Base-by-base conservation (phyloP, 768 basidiomycete species). In the Psilocybe azurescens region DNA sequence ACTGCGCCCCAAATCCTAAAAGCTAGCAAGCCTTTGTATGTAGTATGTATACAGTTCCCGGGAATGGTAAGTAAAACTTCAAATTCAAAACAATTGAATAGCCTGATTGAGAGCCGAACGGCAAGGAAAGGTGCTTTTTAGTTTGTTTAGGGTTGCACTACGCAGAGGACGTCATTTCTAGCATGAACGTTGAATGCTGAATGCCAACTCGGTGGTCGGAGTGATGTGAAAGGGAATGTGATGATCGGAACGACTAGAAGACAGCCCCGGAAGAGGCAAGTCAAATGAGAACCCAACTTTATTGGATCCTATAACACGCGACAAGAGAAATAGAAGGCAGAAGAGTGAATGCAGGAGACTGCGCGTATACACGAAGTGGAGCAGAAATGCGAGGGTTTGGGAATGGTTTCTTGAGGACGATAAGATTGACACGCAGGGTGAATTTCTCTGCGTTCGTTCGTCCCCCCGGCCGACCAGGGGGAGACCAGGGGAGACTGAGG, bases 201-300 rank as follows among this genome's bases (percentile, higher is more conserved):
- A 33, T 53, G 52, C 52, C 52, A 8, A 52, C 24, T 24, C 24
- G 24, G 24, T 24, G 28, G 30, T 29, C 50, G 50, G 50, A 16
- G 29, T 29, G 48, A 50, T 47, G 16, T 47, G 46, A 14, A 14
- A 51, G 30, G 33, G 24, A 24, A 36, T 36, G 33, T 24, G 51
- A 30, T 53, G 16, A 53, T 53, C 52, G 52, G 52, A 38, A 53
- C 14, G 52, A 53, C 32, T 53, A 53, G 52, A 53, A 53, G 52
- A 18, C 16, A 18, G 36, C 14, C 14, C 11, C 52, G 52, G 52
- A 53, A 53, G 33, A 9, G 32, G 14, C 33, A 33, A 52, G 41
- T 44, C 5, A 33, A 20, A 53, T n/a, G 52, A 53, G 52, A 33
- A 14, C 8, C 30, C 24, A 50, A n/a, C 5, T 16, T 33, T n/a